phyloP scores from a whole-genome alignment of 139 green algal genomes.

The Chara braunii region DNA sequence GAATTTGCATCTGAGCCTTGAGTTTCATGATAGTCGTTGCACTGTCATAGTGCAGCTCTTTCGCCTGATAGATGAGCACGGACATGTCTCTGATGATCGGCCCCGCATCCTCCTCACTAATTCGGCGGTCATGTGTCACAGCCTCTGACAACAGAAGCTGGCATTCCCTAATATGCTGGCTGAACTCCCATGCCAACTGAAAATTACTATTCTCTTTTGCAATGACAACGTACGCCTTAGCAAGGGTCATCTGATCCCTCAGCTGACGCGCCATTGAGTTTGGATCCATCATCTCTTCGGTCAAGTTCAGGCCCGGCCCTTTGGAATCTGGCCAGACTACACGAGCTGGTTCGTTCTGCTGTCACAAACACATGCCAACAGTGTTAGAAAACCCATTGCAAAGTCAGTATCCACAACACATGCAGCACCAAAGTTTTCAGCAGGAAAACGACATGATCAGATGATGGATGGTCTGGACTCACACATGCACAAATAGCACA shows the following conservation, averaged over 20 bases:
- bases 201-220: conserved; percentile 24
- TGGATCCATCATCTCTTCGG: conserved; percentile 32
- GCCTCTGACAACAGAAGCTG: conserved; percentile 10
- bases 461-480: too few species aligned
- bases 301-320: neutral
- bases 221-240: conserved; percentile 17
- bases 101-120: conserved; percentile 7
- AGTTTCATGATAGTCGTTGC: neutral
- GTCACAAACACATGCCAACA: too few species aligned
- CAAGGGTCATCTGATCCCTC: conserved; percentile 29
- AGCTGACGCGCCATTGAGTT: conserved; percentile 15
- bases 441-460: too few species aligned
- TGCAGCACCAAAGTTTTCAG: too few species aligned
- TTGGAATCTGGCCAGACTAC: too few species aligned
- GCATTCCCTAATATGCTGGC: neutral
- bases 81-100: conserved; percentile 4
- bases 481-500: too few species aligned
- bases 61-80: conserved; percentile 7
- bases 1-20: neutral
- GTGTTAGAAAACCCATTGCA: too few species aligned
- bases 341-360: too few species aligned
- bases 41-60: conserved; percentile 26
- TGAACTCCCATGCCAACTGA: conserved; percentile 13
- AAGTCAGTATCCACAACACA: too few species aligned
- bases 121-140: conserved; percentile 2